phyloP scores from a whole-genome alignment of 2,329 filamentous ascomycete genomes.

The Penicillium decumbens region DNA sequence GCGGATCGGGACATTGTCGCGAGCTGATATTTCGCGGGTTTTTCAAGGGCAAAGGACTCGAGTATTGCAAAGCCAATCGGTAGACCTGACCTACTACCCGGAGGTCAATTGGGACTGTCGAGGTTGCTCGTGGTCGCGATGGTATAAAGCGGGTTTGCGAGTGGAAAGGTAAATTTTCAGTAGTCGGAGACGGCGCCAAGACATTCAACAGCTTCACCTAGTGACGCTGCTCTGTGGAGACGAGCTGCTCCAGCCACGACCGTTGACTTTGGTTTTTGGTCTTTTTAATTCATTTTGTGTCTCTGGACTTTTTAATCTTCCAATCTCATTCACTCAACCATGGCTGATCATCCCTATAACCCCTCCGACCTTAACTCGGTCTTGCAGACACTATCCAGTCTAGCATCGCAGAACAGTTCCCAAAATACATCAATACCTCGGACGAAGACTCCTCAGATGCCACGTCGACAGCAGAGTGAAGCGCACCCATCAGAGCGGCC shows the following conservation, averaged over 20 bases:
- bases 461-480: background rate
- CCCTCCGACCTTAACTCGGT: slow-evolving; percentile 39
- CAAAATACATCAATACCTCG: slow-evolving; percentile 1
- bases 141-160: slow-evolving; percentile 10
- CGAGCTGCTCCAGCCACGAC: background rate
- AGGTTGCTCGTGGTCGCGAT: slow-evolving; percentile 7
- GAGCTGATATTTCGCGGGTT: background rate
- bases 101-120: background rate
- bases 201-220: slow-evolving; percentile 17
- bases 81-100: background rate
- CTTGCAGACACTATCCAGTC: slow-evolving; percentile 40
- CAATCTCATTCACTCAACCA: background rate
- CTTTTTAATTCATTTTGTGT: background rate
- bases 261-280: no score
- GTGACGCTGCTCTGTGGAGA: background rate
- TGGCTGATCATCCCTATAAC: slow-evolving; percentile 25
- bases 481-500: background rate
- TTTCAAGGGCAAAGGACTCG: background rate
- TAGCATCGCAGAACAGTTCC: slow-evolving; percentile 22
- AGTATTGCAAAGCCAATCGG: background rate
- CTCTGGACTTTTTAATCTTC: background rate
- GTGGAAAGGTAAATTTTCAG: slow-evolving; percentile 28
- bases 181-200: slow-evolving; percentile 23
- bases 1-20: slow-evolving; percentile 45
- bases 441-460: slow-evolving; percentile 1